Evolutionary conservation across 768 basidiomycete species (phyloP), one percentile per base, ranked within the genome.

Genomic region (Boletus pseudo-olivaceus): DNA sequence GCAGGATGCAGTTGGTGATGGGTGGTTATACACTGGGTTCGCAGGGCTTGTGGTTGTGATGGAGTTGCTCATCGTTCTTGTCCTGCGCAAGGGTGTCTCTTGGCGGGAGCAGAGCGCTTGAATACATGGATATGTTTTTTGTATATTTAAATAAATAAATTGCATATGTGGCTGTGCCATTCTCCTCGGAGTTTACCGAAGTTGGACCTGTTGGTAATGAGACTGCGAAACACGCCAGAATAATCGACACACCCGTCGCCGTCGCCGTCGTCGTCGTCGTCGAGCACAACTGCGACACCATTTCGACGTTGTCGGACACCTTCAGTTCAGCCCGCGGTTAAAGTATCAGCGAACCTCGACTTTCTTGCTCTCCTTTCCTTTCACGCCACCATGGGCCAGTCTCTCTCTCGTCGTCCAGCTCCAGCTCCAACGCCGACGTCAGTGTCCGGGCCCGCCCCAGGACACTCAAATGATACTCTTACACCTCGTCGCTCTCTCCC

Each of bases 1-100:
- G 15, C 85, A 90, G 79, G 77, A 84, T 52, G 74, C 79, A 1
- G 74, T 91, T 30, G 92, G 91, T 0, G 91, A 93, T 62, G 91
- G 91, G 65, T 78, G 90, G 67, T 73, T 87, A 53, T 93, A 91
- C 66, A 85, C 87, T 1, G 75, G 90, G 3, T 87, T 82, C 72
- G 74, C 77, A 0, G 78, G 77, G 1, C 30, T 92, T 0, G 62
- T 90, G 63, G 57, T 79, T 2, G 41, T 83, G 30, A 78, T 76
- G 37, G 82, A 82, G 39, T 55, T 77, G 3, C 73, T 88, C 15
- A 75, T 88, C 20, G 57, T 87, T n/a, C 68, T 89, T 4, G 82
- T 88, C 2, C 73, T 78, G 55, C 69, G 69, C 72, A 83, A 82
- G 68, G 89, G 87, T 0, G 72, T 67, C 12, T 58, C 65, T 8